Conservation (phyloP, 2,329 filamentous ascomycete genomes). For the Claviceps humidiphila region DNA sequence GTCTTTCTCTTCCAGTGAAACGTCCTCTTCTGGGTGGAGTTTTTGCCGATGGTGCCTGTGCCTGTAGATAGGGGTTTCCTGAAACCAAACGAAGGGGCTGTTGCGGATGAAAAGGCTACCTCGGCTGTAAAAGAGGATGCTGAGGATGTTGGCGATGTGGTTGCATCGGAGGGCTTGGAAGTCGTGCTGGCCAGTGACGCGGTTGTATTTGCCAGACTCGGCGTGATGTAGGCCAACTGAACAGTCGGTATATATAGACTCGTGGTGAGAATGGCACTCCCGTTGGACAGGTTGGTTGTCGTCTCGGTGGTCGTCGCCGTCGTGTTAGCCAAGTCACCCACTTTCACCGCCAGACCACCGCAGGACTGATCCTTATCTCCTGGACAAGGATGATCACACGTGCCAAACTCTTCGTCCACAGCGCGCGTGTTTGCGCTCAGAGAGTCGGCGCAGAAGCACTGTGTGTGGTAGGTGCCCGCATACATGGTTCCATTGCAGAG, state of each 20-base stretch:
- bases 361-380: slow-evolving; percentile 27
- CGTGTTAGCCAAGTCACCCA: slow-evolving; percentile 1
- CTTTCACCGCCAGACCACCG: slow-evolving; percentile 22
- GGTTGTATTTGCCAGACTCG: background rate
- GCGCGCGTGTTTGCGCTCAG: slow-evolving; percentile 28
- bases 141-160: no score
- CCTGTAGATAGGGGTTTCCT: background rate
- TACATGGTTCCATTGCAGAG: slow-evolving; percentile 23
- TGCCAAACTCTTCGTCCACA: slow-evolving; percentile 7
- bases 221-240: background rate
- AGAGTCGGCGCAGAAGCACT: slow-evolving; percentile 32
- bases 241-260: background rate
- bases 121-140: no score
- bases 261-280: no score
- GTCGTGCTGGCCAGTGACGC: background rate
- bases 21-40: background rate
- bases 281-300: no score
- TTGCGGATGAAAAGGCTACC: no score
- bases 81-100: no score
- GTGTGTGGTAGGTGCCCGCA: slow-evolving; percentile 25
- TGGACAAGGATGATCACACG: slow-evolving; percentile 26
- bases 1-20: background rate
- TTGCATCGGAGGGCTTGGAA: background rate
- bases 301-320: background rate
- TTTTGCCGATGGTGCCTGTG: background rate